These are phyloP conservation scores for Boletus coccyginus DNA, from an alignment of 768 basidiomycete species.

Conservation along the genomic window DNA sequence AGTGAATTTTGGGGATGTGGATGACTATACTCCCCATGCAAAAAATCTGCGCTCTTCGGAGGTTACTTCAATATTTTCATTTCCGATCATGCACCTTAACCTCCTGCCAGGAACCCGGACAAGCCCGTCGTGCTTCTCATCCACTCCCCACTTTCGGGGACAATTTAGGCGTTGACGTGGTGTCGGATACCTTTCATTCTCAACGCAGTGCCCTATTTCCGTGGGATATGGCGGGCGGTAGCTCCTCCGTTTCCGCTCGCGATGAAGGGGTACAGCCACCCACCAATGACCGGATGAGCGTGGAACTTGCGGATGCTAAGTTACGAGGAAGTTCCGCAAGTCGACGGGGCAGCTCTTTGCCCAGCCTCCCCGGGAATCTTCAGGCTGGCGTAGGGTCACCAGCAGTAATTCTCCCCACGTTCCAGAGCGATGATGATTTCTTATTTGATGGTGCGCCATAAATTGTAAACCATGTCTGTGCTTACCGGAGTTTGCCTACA, in stretches of 20 bases:
- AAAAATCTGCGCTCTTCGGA: conserved; percentile 54
- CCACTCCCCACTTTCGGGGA: conserved; percentile 50
- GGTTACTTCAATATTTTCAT: conserved; percentile 37
- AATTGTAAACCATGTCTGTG: background rate
- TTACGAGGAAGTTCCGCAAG: conserved; percentile 55
- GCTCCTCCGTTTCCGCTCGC: conserved; percentile 48
- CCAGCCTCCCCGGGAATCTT: conserved; percentile 45
- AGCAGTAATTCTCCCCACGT: conserved; percentile 33
- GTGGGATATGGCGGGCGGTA: conserved; percentile 78
- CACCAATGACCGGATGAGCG: conserved; percentile 44
- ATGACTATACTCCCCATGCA: conserved; percentile 15
- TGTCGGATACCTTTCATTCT: conserved; percentile 43
- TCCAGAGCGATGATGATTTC: conserved; percentile 60
- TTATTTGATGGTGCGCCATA: conserved; percentile 55
- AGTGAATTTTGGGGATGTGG: conserved; percentile 23
- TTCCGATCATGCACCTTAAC: conserved; percentile 11
- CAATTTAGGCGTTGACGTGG: conserved; percentile 47
- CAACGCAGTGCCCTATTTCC: conserved; percentile 75
- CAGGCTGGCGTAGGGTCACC: conserved; percentile 50
- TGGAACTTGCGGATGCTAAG: conserved; percentile 52
- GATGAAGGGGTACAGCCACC: conserved; percentile 30
- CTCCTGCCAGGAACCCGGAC: conserved; percentile 69
- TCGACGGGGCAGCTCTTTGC: conserved; percentile 57
- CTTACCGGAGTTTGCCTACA: conserved; percentile 19
- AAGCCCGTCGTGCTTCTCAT: conserved; percentile 72